A percentile compares a stretch with the other conserved stretches of the same genome.
Evolutionary conservation across 2,329 filamentous ascomycete species (phyloP).

Genomic region (Myriosclerotinia scirpicola): DNA sequence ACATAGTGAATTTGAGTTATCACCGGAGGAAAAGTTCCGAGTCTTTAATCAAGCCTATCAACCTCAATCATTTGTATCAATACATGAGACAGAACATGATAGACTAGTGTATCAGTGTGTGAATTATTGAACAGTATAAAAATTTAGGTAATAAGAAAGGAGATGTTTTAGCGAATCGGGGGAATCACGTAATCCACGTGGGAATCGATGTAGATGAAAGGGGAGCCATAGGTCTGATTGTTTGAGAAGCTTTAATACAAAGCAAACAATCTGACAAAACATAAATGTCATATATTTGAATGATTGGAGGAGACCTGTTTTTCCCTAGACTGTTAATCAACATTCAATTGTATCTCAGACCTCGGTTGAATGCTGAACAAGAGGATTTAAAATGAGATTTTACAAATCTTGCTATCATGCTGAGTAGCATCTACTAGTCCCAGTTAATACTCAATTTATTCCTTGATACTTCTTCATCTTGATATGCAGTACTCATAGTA

Average conservation of each 20-base stretch:
- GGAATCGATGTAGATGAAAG: background rate
- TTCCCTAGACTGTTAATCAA: background rate
- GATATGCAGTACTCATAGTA: too few species aligned
- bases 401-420: too few species aligned
- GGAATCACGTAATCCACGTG: background rate
- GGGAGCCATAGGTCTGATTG: rapidly evolving
- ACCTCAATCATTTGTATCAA: background rate
- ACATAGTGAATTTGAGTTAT: background rate
- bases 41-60: background rate
- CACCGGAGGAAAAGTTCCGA: too few species aligned
- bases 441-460: too few species aligned
- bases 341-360: background rate
- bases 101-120: too few species aligned
- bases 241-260: too few species aligned
- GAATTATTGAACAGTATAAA: too few species aligned
- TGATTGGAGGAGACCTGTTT: too few species aligned
- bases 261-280: too few species aligned
- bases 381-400: background rate
- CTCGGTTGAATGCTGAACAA: background rate
- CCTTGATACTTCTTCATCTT: too few species aligned
- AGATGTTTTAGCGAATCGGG: background rate
- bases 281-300: rapidly evolving
- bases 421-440: too few species aligned
- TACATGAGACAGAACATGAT: background rate
- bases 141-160: too few species aligned